These are phyloP conservation scores for Beta corolliflora DNA, from an alignment of 179 eudicot genomes.

Conservation along the genomic window DNA sequence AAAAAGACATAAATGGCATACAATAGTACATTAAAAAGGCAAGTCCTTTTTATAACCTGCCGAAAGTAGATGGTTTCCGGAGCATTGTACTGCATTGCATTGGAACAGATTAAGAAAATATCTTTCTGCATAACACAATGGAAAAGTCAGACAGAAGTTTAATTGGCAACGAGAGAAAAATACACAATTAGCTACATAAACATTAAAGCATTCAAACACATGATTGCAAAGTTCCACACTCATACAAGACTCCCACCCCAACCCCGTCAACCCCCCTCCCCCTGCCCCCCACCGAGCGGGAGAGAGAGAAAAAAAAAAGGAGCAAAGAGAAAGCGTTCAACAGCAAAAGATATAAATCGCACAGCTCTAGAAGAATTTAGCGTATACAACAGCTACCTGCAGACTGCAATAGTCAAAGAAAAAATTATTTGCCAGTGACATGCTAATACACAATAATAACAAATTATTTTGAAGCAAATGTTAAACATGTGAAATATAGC, in stretches of 20 bases:
- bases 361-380: not conserved
- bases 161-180: not conserved
- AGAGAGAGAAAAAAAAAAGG: too few relatives aligned
- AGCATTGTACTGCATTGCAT: constrained; percentile 95
- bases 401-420: too few relatives aligned
- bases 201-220: constrained; percentile 2
- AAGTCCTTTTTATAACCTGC: constrained; percentile 53
- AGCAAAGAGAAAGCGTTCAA: not conserved
- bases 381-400: too few relatives aligned
- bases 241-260: not conserved
- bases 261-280: not conserved
- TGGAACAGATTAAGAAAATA: constrained; percentile 76
- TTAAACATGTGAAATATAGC: not conserved
- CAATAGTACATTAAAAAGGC: not conserved
- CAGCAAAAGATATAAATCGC: not conserved
- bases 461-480: not conserved
- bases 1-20: constrained; percentile 5
- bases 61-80: constrained; percentile 81
- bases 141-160: not conserved
- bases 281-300: not conserved
- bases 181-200: not conserved
- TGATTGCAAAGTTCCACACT: not conserved
- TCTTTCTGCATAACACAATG: constrained; percentile 68
- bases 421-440: not conserved
- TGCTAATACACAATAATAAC: not conserved